A percentile compares a stretch with the other conserved stretches of the same genome.
phyloP scores from a whole-genome alignment of 1,284 basidiomycete genomes.

The Anthracocystis walkeri region DNA sequence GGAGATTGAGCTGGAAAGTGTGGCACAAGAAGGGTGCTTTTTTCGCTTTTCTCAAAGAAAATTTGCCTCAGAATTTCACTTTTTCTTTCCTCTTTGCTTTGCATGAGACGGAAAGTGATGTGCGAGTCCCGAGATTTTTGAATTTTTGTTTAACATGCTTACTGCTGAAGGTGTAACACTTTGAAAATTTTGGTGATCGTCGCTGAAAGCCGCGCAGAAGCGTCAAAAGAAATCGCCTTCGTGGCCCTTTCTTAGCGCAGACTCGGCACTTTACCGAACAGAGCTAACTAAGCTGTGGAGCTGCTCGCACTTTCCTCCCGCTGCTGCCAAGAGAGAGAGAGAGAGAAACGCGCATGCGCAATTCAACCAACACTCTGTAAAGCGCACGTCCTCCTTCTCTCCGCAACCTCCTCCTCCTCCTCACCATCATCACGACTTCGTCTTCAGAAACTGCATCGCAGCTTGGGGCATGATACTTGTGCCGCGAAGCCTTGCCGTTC shows the following conservation, averaged over 20 bases:
- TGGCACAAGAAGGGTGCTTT: slow-evolving; percentile 6
- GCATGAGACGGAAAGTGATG: not conserved
- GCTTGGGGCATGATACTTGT: slow-evolving; percentile 44
- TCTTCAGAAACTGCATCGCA: slow-evolving; percentile 8
- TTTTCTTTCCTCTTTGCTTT: not conserved
- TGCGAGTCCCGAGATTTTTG: slow-evolving; percentile 29
- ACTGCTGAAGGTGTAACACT: slow-evolving; percentile 3
- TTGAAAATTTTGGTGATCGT: slow-evolving; percentile 14
- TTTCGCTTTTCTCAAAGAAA: slow-evolving; percentile 6
- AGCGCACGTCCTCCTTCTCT: not conserved
- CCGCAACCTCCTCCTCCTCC: not conserved
- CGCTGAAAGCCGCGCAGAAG: not conserved
- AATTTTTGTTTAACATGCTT: not conserved
- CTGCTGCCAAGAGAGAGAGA: too few relatives aligned
- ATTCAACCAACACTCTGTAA: slow-evolving; percentile 9
- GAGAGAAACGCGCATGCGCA: not conserved
- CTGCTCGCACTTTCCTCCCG: too few relatives aligned
- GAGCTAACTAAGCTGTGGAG: not conserved
- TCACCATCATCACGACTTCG: not conserved
- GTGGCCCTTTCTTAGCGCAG: slow-evolving; percentile 18
- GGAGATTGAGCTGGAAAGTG: too few relatives aligned
- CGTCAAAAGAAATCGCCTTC: slow-evolving; percentile 11
- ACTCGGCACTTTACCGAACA: slow-evolving; percentile 12
- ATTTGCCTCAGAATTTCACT: slow-evolving; percentile 18
- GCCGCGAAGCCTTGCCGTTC: slow-evolving; percentile 40